Percentiles rank a stretch among this genome's conserved stretches.
Evolutionary conservation across 148 eudicot genomes (phyloP).

Genomic region (Vaccinium myrtillus): DNA sequence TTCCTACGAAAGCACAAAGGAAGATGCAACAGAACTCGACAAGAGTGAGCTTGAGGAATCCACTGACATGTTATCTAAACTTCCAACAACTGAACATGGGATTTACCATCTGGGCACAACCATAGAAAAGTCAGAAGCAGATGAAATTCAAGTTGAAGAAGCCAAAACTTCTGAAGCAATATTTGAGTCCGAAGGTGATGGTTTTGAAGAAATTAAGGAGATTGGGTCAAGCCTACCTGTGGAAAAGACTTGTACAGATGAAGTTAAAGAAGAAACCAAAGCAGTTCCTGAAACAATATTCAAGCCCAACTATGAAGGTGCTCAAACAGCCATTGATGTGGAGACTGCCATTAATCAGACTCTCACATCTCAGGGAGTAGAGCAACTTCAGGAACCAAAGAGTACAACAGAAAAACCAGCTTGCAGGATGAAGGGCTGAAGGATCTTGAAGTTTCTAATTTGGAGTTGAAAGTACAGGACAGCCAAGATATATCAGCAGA

Average conservation of each 20-base stretch:
- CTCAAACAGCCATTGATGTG: constrained; percentile 6
- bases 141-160: constrained; percentile 22
- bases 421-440: constrained; percentile 13
- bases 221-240: constrained; percentile 7
- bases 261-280: constrained; percentile 16
- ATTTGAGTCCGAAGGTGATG: background rate
- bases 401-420: constrained; percentile 11
- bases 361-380: background rate
- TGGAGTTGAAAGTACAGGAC: constrained; percentile 12
- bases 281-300: constrained; percentile 1
- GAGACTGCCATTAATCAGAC: background rate
- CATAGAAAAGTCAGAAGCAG: background rate
- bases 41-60: background rate
- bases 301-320: constrained; percentile 8
- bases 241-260: constrained; percentile 7
- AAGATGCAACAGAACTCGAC: constrained; percentile 1
- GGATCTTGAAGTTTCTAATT: constrained; percentile 19
- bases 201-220: constrained; percentile 13
- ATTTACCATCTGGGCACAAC: background rate
- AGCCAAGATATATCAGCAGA: constrained; percentile 13
- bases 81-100: background rate
- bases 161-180: constrained; percentile 12
- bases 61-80: background rate
- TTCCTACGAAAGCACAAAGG: constrained; percentile 3
- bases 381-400: constrained; percentile 2